Base-by-base conservation (phyloP, 495 filamentous ascomycete species). In the Tuber indicum region DNA sequence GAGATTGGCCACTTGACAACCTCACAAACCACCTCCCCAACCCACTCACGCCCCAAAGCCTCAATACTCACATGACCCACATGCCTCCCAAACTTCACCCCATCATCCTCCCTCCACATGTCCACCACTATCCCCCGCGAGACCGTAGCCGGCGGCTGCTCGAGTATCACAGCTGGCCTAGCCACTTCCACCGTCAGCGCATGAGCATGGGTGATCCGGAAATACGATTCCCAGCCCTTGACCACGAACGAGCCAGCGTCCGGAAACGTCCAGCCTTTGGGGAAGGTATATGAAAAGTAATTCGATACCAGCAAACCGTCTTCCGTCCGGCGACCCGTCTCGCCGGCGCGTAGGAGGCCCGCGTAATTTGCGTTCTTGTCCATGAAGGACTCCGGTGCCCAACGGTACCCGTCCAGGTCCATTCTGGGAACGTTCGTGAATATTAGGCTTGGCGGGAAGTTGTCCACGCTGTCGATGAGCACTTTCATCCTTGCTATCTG, bases 81-180 rank as follows among this genome's bases (percentile, higher is more conserved):
- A 66, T 66, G 58, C 58, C 58, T 66, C 26, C 58, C 58, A 66
- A 66, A 66, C 58, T 66, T 66, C 26, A 66, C 12, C 26, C 58
- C 58, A 32, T 36, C 58, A 66, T 66, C 58, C 26, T 66, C 58
- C 58, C 58, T 66, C 58, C 58, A 66, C 12, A 66, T 66, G 36
- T 66, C 58, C 58, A 66, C 58, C 26, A 66, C 58, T 66, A 66
- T 17, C 12, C 58, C 58, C 26, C 58, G 58, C 14, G 58, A 66
- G 26, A 66, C 26, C 4, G 58, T 36, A 19, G 58, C 58, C 6
- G 58, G 58, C 5, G 58, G 58, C 32, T 66, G 58, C 26, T 66
- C 58, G 26, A 66, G 58, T 66, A 66, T 66, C 58, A 66, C 58
- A 2, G 58, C 58, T 32, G 58, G 58, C 58, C 58, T 66, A 4